Evolutionary conservation across 169 alveolate genomes (phyloP), one percentile per base, ranked within the genome.

Genomic region (Plasmodium yoelii): DNA sequence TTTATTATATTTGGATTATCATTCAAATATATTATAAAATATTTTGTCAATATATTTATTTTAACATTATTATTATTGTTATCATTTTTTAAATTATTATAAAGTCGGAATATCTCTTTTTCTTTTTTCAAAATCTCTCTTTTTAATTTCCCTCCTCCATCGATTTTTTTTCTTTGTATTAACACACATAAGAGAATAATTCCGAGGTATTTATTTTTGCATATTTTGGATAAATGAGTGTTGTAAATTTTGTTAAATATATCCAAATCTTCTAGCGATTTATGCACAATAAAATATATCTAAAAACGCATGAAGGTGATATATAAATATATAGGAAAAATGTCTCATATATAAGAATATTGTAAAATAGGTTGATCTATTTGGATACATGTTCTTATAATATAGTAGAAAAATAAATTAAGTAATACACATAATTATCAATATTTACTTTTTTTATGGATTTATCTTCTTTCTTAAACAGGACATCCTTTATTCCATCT

Each of bases 81-180:
- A 3, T 59, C 3, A 26, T 18, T 67, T 51, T 56, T 68, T 53
- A 46, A 3, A 2, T 55, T 15, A 15, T 84, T 24, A 42, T 84
- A 84, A 19, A 56, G 44, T 13, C 46, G 46, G 3, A 68, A 28
- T 57, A 84, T 84, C 10, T 55, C 87, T 24, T 68, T 69, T 61
- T 68, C 75, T 44, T 51, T 84, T 19, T 84, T 70, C 51, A 65
- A 42, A 15, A 84, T 69, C 70, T 70, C 87, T 49, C 64, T 68
- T 59, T 69, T 84, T 84, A 84, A 13, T 49, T 55, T 28, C 39
- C 91, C 91, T 2, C 91, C 91, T 4, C 91, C 91, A 39, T 84
- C 91, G n/a, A 84, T 84, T 69, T 70, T 68, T 18, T 49, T 55
- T 51, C 91, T 56, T 10, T 84, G 82, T 8, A 84, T 73, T 46